Base-by-base conservation (phyloP, 345 rosid genomes). In the Luvunga scandens region DNA sequence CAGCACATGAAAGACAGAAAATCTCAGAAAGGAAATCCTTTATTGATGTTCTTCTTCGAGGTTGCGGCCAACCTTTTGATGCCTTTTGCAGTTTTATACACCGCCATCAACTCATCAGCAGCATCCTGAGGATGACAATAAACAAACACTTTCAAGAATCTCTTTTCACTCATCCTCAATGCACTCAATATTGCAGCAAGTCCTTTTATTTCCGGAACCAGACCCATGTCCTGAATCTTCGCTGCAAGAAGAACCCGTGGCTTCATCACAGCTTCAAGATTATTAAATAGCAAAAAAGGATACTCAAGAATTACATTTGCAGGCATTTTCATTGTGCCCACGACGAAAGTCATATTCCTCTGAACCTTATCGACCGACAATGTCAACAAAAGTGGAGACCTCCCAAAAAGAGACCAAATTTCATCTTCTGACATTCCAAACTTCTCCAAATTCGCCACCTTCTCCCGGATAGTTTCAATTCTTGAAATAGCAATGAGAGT, bases 311-410 rank as follows among this genome's bases (percentile, higher is more conserved):
- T 85, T 13, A 83, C 77, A 30, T 68, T 85, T 36, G 97, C 91
- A 24, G 92, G 84, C 21, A 88, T 80, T 79, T 87, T 92, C 89
- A 91, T 85, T 18, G 85, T 86, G n/a, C 89, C 96, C 18, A 91
- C 53, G 12, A 94, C 70, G 71, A 84, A 94, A 60, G 96, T 91
- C 97, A 94, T 94, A 73, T 91, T 94, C 84, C 97, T 89, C 76
- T 94, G 95, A 73, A 94, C 91, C 84, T 93, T 92, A 6, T 91
- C 97, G 69, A 89, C 82, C 9, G 96, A 93, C 10, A 92, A 42
- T 10, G 97, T 89, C 78, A 94, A 82, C 53, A 88, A 28, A 66
- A 85, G 71, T 0, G 93, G 97, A 68, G 87, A 87, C 48, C 83
- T 85, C 19, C 97, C 97, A 7, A 86, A 78, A 10, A 94, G 81